A percentile compares a stretch with the other conserved stretches of the same genome.
These are phyloP conservation scores for Xenoacremonium recifei DNA, from an alignment of 2,329 filamentous ascomycete species.

Conservation along the genomic window DNA sequence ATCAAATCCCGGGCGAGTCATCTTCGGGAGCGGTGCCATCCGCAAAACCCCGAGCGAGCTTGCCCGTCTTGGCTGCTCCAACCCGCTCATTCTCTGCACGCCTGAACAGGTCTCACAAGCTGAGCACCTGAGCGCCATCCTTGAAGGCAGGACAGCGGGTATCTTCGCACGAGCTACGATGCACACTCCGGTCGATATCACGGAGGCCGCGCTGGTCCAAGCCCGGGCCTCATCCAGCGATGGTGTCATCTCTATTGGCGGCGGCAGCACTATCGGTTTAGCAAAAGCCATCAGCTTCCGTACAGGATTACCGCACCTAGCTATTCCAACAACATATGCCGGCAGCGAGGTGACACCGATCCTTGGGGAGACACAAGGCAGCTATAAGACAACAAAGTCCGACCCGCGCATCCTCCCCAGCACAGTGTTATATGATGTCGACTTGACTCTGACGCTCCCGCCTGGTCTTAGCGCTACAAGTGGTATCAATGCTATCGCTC, in stretches of 20 bases:
- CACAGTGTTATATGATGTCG: constrained; percentile 64
- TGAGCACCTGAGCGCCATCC: neutral
- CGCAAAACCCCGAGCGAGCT: neutral
- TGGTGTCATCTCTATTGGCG: constrained; percentile 35
- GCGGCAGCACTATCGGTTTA: constrained; percentile 46
- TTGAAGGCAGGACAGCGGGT: neutral
- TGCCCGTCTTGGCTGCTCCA: neutral
- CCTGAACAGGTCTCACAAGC: neutral
- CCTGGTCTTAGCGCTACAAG: constrained; percentile 52
- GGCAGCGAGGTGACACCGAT: constrained; percentile 66
- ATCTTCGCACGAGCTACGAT: constrained; percentile 56
- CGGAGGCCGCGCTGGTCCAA: constrained; percentile 52
- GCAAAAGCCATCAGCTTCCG: constrained; percentile 57
- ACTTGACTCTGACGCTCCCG: constrained; percentile 60
- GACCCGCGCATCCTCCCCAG: constrained; percentile 60
- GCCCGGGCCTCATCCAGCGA: constrained; percentile 46
- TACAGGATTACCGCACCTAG: constrained; percentile 51
- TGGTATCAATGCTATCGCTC: constrained; percentile 65
- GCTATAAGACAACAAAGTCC: constrained; percentile 54
- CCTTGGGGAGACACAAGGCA: constrained; percentile 59
- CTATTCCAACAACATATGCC: constrained; percentile 59
- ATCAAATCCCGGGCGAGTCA: neutral
- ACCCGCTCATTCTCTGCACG: neutral
- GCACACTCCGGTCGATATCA: constrained; percentile 60
- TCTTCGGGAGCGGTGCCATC: neutral